Percentiles rank a stretch among this genome's conserved stretches.
Conservation (phyloP, 2,329 filamentous ascomycete genomes). For the Sarocladium brachiariae region DNA sequence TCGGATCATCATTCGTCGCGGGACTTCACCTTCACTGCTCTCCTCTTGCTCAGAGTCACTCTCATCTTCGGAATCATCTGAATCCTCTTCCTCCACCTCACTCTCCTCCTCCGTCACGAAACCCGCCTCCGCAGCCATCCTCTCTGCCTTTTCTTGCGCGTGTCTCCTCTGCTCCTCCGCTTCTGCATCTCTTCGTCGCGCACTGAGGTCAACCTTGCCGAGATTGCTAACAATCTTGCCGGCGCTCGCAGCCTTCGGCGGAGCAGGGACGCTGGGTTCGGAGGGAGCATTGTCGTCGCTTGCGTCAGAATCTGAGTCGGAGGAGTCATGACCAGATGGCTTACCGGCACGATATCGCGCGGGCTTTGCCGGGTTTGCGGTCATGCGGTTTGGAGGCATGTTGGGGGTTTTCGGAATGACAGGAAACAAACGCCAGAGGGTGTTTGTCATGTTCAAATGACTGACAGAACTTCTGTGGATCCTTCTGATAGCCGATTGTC, state of each 20-base stretch:
- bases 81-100: constrained; percentile 14
- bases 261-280: constrained; percentile 38
- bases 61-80: constrained; percentile 30
- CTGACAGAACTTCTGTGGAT: no score
- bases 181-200: constrained; percentile 37
- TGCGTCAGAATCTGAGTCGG: constrained; percentile 46
- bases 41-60: constrained; percentile 39
- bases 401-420: constrained; percentile 9
- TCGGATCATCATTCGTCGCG: constrained; percentile 50
- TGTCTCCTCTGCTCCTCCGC: constrained; percentile 39
- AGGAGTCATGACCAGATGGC: constrained; percentile 48
- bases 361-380: constrained; percentile 77
- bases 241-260: constrained; percentile 50
- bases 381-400: constrained; percentile 80
- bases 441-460: no score
- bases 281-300: constrained; percentile 32
- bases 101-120: constrained; percentile 52
- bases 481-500: no score
- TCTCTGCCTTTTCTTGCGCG: constrained; percentile 41
- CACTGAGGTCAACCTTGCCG: constrained; percentile 45
- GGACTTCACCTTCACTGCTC: constrained; percentile 50
- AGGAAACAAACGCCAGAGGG: not conserved
- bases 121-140: constrained; percentile 50
- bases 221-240: constrained; percentile 49
- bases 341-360: constrained; percentile 85